Conservation (phyloP, 1,284 basidiomycete species). For the Ceratobasidium theobromae region DNA sequence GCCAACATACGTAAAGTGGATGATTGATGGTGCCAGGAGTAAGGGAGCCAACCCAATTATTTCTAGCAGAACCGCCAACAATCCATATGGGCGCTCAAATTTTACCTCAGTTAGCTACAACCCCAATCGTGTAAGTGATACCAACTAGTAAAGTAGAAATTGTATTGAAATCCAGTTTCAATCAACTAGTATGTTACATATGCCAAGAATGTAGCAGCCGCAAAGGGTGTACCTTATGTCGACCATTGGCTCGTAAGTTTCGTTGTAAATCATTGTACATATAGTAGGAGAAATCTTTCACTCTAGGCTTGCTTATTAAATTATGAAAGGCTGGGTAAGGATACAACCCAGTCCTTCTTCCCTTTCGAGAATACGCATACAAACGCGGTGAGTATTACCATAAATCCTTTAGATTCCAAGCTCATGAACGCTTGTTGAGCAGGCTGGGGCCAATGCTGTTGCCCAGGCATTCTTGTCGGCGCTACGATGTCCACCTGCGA, state of each 20-base stretch:
- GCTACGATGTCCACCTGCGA: constrained; percentile 20
- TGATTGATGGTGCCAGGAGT: constrained; percentile 38
- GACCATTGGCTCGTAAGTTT: constrained; percentile 45
- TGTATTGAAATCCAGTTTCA: not conserved
- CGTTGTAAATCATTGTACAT: not conserved
- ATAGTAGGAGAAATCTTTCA: not conserved
- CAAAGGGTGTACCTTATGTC: constrained; percentile 49
- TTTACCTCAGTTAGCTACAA: constrained; percentile 42
- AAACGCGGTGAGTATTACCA: constrained; percentile 37
- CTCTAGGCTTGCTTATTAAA: constrained; percentile 46
- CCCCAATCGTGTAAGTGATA: constrained; percentile 41
- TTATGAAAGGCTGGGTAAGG: constrained; percentile 49
- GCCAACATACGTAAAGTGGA: constrained; percentile 30
- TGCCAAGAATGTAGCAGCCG: constrained; percentile 47
- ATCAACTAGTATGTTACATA: constrained; percentile 48
- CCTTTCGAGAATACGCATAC: constrained; percentile 55
- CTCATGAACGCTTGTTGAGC: not conserved
- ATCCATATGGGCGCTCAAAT: constrained; percentile 49
- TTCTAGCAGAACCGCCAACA: constrained; percentile 53
- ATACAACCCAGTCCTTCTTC: constrained; percentile 48
- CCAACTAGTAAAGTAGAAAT: not conserved
- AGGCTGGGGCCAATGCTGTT: constrained; percentile 29
- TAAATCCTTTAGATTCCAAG: not conserved
- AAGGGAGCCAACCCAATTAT: constrained; percentile 54
- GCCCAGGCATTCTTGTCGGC: constrained; percentile 33